Evolutionary conservation across 176 grass and related monocot genomes (phyloP), one percentile per base, ranked within the genome.

Genomic region (Carex parvula): DNA sequence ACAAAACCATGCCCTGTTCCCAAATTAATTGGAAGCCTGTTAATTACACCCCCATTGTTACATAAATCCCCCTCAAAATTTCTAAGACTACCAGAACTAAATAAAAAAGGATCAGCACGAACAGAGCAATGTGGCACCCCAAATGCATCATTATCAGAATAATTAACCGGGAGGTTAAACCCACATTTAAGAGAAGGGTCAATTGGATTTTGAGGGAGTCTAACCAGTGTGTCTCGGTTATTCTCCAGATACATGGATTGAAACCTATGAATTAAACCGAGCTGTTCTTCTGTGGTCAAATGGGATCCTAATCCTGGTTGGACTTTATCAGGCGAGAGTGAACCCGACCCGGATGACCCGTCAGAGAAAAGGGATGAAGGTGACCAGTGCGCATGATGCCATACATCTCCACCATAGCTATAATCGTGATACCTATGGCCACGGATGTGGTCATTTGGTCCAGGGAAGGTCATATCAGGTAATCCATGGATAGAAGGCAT

Each of bases 351-450:
- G 6, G 83, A 48, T 68, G 60, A 77, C n/a, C 83, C 44, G 0
- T 82, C 88, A 10, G 85, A 48, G 15, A 86, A 64, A 50, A 81
- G 60, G 35, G 64, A 64, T 15, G 79, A 53, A 42, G 83, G 68
- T 44, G 74, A 64, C 60, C n/a, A 64, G 41, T 55, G 68, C 70
- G 50, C 62, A 62, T 80, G 53, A 57, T 17, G 73, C 73, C 52
- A 18, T 32, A 42, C 62, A 20, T 77, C 88, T 33, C n/a, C 70
- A 22, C 63, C 64, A 17, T 63, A 79, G 68, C 86, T 85, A 26
- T 86, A 85, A 6, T 89, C 84, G 68, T 85, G 84, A 53, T 54
- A 33, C 55, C 75, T 64, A 39, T 63, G 64, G 63, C 44, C 70
- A 44, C 61, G 26, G 12, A 44, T 66, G n/a, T 3, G 56, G 30